These are phyloP conservation scores for Cicer bijugum DNA, from an alignment of 306 rosid species.

Conservation along the genomic window DNA sequence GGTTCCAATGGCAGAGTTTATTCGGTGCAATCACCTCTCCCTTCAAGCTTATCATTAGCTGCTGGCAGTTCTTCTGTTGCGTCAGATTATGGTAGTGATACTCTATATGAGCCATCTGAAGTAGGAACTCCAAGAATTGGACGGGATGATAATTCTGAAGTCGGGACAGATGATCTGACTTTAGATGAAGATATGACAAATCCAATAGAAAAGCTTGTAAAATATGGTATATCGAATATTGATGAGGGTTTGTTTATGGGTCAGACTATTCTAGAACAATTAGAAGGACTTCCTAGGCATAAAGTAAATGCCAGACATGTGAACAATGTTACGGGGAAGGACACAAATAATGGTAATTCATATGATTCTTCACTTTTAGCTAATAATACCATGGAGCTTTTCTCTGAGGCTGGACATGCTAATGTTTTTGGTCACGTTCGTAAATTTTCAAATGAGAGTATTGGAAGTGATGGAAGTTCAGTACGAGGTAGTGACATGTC, in stretches of 20 bases:
- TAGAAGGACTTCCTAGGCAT: slow-evolving; percentile 96
- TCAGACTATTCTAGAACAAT: slow-evolving; percentile 91
- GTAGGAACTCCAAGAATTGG: slow-evolving; percentile 78
- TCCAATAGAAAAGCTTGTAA: slow-evolving; percentile 88
- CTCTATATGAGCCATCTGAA: slow-evolving; percentile 88
- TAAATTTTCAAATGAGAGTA: slow-evolving; percentile 82
- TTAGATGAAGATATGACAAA: slow-evolving; percentile 83
- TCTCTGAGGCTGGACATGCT: slow-evolving; percentile 69
- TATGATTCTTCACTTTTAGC: slow-evolving; percentile 67
- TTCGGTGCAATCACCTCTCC: slow-evolving; percentile 64
- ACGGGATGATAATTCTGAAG: slow-evolving; percentile 80
- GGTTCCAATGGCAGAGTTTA: slow-evolving; percentile 55
- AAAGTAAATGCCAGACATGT: slow-evolving; percentile 71
- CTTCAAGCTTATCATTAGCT: slow-evolving; percentile 65
- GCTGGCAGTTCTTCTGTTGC: slow-evolving; percentile 83
- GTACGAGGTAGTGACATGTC: slow-evolving; percentile 83
- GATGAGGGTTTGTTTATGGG: slow-evolving; percentile 97
- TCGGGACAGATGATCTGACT: slow-evolving; percentile 77
- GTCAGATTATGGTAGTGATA: slow-evolving; percentile 95
- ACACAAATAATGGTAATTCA: slow-evolving; percentile 68
- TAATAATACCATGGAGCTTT: slow-evolving; percentile 72
- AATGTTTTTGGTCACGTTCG: slow-evolving; percentile 67
- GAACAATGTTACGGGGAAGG: slow-evolving; percentile 58
- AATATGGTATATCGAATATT: slow-evolving; percentile 87
- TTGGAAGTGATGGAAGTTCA: slow-evolving; percentile 90